phyloP scores from a whole-genome alignment of 129 eudicot genomes.

The Pulicaria dysenterica region DNA sequence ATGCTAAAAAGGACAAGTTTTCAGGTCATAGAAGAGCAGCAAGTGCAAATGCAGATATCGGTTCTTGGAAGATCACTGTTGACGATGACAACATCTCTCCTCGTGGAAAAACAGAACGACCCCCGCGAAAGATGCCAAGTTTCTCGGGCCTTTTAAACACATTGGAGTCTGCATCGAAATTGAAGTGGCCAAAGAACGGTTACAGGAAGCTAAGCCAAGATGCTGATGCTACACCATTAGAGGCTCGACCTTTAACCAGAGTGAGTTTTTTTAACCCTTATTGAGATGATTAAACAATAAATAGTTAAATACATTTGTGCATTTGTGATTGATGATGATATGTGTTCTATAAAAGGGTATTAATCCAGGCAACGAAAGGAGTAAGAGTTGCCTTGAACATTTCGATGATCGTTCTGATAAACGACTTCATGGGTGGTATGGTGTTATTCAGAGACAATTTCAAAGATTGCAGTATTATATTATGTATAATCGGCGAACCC shows the following conservation, averaged over 20 bases:
- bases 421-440: slow-evolving; percentile 65
- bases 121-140: slow-evolving; percentile 76
- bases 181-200: slow-evolving; percentile 70
- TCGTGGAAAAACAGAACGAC: slow-evolving; percentile 41
- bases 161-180: slow-evolving; percentile 57
- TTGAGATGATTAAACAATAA: neutral
- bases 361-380: slow-evolving; percentile 47
- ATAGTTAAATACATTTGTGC: neutral
- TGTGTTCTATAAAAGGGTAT: slow-evolving; percentile 42
- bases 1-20: slow-evolving; percentile 48
- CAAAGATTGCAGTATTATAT: slow-evolving; percentile 80
- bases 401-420: slow-evolving; percentile 61
- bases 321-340: slow-evolving; percentile 15
- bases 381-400: slow-evolving; percentile 54
- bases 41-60: slow-evolving; percentile 78
- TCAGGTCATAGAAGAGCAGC: slow-evolving; percentile 76
- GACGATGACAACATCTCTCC: slow-evolving; percentile 35
- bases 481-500: slow-evolving; percentile 63
- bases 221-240: slow-evolving; percentile 40
- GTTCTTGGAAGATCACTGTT: slow-evolving; percentile 63
- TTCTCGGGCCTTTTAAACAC: slow-evolving; percentile 63
- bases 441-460: slow-evolving; percentile 66
- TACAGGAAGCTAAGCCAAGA: slow-evolving; percentile 69
- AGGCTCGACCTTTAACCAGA: slow-evolving; percentile 39
- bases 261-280: slow-evolving; percentile 36